Evolutionary conservation across 306 rosid genomes (phyloP).

Genomic region (Astragalus glycyphyllos): DNA sequence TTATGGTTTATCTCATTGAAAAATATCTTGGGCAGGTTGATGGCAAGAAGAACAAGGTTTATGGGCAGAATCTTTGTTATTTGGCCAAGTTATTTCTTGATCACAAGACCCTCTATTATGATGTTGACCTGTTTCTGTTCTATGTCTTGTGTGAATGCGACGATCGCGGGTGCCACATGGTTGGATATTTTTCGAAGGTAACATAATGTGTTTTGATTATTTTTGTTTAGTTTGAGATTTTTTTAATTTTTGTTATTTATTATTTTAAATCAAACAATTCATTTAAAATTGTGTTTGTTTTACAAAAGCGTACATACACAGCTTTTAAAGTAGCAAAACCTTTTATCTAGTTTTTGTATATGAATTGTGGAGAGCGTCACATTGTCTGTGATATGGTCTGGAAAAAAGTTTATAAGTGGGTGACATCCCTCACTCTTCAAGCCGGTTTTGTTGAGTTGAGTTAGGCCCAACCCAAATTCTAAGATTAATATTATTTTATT

Average conservation of each 20-base stretch:
- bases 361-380: too few species aligned
- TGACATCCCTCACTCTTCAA: too few species aligned
- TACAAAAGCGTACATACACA: neutral
- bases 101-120: conserved; percentile 99
- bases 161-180: conserved; percentile 99
- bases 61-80: conserved; percentile 98
- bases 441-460: too few species aligned
- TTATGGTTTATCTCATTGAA: neutral
- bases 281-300: neutral
- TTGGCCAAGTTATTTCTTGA: conserved; percentile 97
- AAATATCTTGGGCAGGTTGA: conserved; percentile 70
- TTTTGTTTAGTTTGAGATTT: neutral
- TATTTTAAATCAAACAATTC: conserved; percentile 4
- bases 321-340: conserved; percentile 17
- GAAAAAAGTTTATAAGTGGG: too few species aligned
- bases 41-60: conserved; percentile 98
- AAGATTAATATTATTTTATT: neutral
- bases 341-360: conserved; percentile 23
- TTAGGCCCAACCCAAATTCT: too few species aligned
- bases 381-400: too few species aligned
- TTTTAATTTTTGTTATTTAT: conserved; percentile 20
- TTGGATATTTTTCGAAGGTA: conserved; percentile 99
- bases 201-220: conserved; percentile 21
- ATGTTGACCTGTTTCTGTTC: conserved; percentile 95
- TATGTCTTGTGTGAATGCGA: conserved; percentile 95